Percentiles rank a stretch among this genome's conserved stretches.
Evolutionary conservation across 2,329 filamentous ascomycete genomes (phyloP).

Genomic region (Trichoderma sp.): DNA sequence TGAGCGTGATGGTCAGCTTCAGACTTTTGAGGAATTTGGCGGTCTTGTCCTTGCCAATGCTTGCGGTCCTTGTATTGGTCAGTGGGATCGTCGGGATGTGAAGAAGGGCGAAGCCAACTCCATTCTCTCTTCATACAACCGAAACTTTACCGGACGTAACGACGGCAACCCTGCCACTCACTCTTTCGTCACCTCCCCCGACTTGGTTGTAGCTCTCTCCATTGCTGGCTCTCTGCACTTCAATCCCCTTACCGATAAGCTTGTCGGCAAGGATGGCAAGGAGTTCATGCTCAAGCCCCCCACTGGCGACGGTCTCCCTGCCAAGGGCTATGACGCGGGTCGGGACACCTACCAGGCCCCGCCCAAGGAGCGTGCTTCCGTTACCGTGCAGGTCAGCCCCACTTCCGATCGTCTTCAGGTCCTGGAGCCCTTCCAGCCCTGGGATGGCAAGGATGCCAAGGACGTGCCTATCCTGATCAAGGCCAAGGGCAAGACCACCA

Average conservation of each 20-base stretch:
- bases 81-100: slow-evolving; percentile 93
- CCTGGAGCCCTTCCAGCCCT: slow-evolving; percentile 79
- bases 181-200: slow-evolving; percentile 89
- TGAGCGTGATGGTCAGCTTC: slow-evolving; percentile 82
- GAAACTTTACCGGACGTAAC: slow-evolving; percentile 98
- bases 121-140: slow-evolving; percentile 98
- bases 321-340: slow-evolving; percentile 83
- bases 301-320: slow-evolving; percentile 77
- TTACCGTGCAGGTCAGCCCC: slow-evolving; percentile 82
- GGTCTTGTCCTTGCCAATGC: slow-evolving; percentile 94
- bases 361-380: slow-evolving; percentile 71
- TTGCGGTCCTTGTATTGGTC: slow-evolving; percentile 88
- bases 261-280: slow-evolving; percentile 95
- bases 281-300: slow-evolving; percentile 87
- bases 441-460: slow-evolving; percentile 87
- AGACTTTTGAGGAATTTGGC: slow-evolving; percentile 95
- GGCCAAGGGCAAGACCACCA: slow-evolving; percentile 93
- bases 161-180: slow-evolving; percentile 94
- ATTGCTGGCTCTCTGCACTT: slow-evolving; percentile 85
- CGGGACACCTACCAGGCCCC: slow-evolving; percentile 95
- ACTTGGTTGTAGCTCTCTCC: slow-evolving; percentile 83
- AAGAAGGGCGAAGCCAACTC: slow-evolving; percentile 96
- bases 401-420: slow-evolving; percentile 92
- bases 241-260: slow-evolving; percentile 88
- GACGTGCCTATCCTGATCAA: slow-evolving; percentile 95